Base-by-base conservation (phyloP, 2,329 filamentous ascomycete genomes). In the Botryotinia narcissicola region DNA sequence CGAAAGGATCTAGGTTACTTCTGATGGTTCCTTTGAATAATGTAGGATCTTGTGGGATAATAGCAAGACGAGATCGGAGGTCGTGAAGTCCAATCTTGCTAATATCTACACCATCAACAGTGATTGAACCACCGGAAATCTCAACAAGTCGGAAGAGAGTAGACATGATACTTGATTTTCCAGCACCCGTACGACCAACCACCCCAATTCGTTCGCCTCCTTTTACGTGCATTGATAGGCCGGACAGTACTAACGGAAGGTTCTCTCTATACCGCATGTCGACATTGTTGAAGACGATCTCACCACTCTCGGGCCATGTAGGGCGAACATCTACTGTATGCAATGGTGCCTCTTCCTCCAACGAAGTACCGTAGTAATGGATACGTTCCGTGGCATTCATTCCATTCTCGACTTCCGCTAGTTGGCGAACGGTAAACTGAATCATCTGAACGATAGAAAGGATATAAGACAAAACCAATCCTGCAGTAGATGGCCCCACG, bases 321-420 rank as follows among this genome's bases (percentile, higher is more conserved):
- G 89, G 84, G 29, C 90, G 88, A 4, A 97, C 89, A 8, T 94
- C 89, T 67, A 91, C 82, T 60, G 93, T 91, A 78, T 95, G 92
- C 2, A 95, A 86, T 0, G 95, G 93, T 0, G 95, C 93, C 82
- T 98, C 96, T 80, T 97, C 92, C 76, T 97, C 94, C 7, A 99
- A 88, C 77, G 93, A 83, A 0, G 89, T 93, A 72, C 93, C 95
- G 81, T 98, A 98, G 84, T 97, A 94, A 81, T 94, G 90, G 48
- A 98, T 86, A 68, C 96, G 91, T 83, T 98, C 95, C 0, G 97
- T 96, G 0, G 95, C 91, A 81, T 98, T 98, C 95, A 98, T 98
- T 80, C 95, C 94, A 83, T 98, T 98, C 82, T 98, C 95, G 14
- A 98, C 94, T 82, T 98, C 95, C 40, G 95, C 95, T 12, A 98